Percentiles rank a stretch among this genome's conserved stretches.
Evolutionary conservation across 352 stramenopile species (phyloP).

Genomic region (Thalassiosira livingstoniorum): DNA sequence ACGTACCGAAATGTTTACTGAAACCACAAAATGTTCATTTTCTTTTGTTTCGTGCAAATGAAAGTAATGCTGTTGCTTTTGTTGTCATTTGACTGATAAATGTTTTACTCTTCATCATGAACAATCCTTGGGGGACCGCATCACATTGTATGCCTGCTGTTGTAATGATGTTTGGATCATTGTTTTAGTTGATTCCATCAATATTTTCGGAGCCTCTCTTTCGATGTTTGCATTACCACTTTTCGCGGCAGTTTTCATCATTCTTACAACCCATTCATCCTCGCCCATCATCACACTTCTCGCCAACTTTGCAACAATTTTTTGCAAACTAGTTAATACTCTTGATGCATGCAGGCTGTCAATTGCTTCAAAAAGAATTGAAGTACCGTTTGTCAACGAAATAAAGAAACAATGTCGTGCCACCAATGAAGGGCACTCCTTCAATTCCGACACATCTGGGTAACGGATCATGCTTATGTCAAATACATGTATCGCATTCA

Average conservation of each 20-base stretch:
- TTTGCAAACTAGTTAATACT: slow-evolving; percentile 27
- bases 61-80: no score
- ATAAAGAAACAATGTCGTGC: slow-evolving; percentile 44
- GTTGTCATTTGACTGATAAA: no score
- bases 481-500: slow-evolving; percentile 29
- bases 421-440: slow-evolving; percentile 23
- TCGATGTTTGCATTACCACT: no score
- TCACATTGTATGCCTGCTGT: no score
- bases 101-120: no score
- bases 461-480: slow-evolving; percentile 40
- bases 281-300: slow-evolving; percentile 45
- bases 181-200: no score
- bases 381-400: slow-evolving; percentile 7
- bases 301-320: slow-evolving; percentile 31
- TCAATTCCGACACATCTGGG: slow-evolving; percentile 22
- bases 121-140: no score
- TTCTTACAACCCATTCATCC: slow-evolving; percentile 36
- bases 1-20: no score
- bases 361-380: slow-evolving; percentile 53
- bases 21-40: no score
- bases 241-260: slow-evolving; percentile 18
- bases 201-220: no score
- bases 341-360: slow-evolving; percentile 50
- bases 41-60: no score
- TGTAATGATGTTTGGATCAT: no score